These are phyloP conservation scores for Mucor piriformis DNA, from an alignment of 371 early-diverging fungal species.

Conservation along the genomic window DNA sequence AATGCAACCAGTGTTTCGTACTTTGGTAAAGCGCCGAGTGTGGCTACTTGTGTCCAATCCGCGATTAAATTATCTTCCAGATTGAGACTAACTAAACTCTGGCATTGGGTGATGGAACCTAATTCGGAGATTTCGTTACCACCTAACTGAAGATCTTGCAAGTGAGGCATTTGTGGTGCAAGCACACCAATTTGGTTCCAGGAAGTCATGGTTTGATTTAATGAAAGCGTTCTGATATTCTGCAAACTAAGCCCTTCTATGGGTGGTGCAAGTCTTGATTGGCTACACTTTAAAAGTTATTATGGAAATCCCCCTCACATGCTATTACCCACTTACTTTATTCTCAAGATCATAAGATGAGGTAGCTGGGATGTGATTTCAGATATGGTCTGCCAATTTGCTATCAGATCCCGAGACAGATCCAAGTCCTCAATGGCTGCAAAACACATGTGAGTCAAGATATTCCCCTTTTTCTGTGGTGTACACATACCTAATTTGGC, in stretches of 20 bases:
- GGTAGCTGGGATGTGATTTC: slow-evolving; percentile 62
- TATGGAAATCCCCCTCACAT: neutral
- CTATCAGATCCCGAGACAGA: slow-evolving; percentile 70
- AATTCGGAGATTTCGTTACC: slow-evolving; percentile 56
- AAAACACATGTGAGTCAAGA: too few relatives aligned
- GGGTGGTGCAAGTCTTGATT: slow-evolving; percentile 31
- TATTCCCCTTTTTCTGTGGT: too few relatives aligned
- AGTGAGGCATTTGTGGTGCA: slow-evolving; percentile 51
- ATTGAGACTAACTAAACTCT: slow-evolving; percentile 54
- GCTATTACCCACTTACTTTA: slow-evolving; percentile 50
- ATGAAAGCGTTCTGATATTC: slow-evolving; percentile 31
- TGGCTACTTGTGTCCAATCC: slow-evolving; percentile 60
- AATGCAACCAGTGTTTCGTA: slow-evolving; percentile 11
- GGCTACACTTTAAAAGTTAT: slow-evolving; percentile 14
- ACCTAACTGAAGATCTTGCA: slow-evolving; percentile 71
- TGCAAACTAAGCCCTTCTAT: slow-evolving; percentile 37
- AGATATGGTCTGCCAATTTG: slow-evolving; percentile 64
- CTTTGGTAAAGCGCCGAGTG: slow-evolving; percentile 55
- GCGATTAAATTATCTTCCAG: slow-evolving; percentile 67
- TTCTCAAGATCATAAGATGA: slow-evolving; percentile 59
- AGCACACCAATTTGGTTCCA: slow-evolving; percentile 45
- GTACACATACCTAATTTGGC: slow-evolving; percentile 26
- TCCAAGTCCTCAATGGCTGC: slow-evolving; percentile 70
- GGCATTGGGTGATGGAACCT: neutral
- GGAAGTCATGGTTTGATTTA: slow-evolving; percentile 25